A percentile compares a stretch with the other conserved stretches of the same genome.
These are phyloP conservation scores for Waitea zeae DNA, from an alignment of 1,284 basidiomycete genomes.

Conservation along the genomic window DNA sequence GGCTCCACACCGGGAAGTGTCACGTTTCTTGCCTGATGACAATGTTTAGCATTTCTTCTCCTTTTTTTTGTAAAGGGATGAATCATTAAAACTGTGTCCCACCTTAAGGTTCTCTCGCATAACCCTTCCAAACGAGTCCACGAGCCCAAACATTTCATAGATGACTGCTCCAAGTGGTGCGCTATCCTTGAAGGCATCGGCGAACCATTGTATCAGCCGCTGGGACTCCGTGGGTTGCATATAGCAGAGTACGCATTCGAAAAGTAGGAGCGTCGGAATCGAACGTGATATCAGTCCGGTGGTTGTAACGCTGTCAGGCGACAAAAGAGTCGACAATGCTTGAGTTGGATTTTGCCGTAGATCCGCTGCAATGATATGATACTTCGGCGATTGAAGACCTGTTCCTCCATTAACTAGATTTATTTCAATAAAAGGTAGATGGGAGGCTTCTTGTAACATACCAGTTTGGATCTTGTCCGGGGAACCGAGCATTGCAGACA, in stretches of 20 bases:
- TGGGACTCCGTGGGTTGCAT: constrained; percentile 46
- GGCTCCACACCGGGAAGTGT: constrained; percentile 55
- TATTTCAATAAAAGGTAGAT: no score
- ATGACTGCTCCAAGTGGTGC: constrained; percentile 38
- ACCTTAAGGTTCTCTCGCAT: constrained; percentile 81
- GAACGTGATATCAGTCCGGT: constrained; percentile 38
- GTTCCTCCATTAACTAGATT: constrained; percentile 50
- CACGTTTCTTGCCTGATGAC: constrained; percentile 53
- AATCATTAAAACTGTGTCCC: no score
- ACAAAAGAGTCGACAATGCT: constrained; percentile 21
- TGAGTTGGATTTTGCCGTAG: constrained; percentile 46
- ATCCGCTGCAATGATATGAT: constrained; percentile 64
- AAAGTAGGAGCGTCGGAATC: constrained; percentile 68
- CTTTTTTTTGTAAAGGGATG: neutral
- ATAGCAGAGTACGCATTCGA: constrained; percentile 90
- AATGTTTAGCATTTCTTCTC: neutral
- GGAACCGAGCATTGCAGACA: constrained; percentile 36
- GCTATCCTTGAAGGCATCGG: constrained; percentile 26
- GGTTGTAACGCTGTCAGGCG: constrained; percentile 9
- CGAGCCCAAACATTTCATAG: constrained; percentile 83
- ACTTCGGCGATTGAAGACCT: constrained; percentile 41
- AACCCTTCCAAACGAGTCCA: constrained; percentile 73
- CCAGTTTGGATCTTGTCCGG: constrained; percentile 24
- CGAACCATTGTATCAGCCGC: constrained; percentile 62
- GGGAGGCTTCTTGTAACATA: no score